phyloP scores from a whole-genome alignment of 2,329 filamentous ascomycete species.

The Ascochyta pisi region DNA sequence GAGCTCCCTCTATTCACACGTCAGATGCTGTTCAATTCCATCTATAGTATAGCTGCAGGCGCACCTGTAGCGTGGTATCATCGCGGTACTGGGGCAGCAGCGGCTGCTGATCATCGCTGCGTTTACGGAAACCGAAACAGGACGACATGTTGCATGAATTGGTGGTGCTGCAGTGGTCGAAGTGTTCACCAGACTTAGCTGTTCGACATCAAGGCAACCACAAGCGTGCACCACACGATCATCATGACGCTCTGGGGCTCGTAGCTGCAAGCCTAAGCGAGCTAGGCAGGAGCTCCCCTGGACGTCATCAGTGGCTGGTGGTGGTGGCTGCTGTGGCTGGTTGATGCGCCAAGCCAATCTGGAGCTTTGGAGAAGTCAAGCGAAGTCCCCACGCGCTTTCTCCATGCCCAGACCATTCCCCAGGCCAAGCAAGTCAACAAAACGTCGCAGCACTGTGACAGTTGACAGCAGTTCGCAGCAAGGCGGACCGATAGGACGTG shows the following conservation, averaged over 20 bases:
- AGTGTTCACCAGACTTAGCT: conserved; percentile 4
- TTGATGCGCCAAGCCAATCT: conserved; percentile 8
- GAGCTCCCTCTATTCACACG: conserved; percentile 67
- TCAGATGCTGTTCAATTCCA: background rate
- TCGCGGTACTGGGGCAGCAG: conserved; percentile 82
- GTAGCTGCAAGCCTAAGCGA: conserved; percentile 7
- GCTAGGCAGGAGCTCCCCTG: conserved; percentile 1
- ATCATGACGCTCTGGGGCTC: conserved; percentile 10
- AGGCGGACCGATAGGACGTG: background rate
- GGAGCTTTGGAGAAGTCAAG: conserved; percentile 6
- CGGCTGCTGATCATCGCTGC: conserved; percentile 70
- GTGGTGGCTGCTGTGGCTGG: conserved; percentile 5
- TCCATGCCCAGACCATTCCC: conserved; percentile 19
- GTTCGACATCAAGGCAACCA: conserved; percentile 11
- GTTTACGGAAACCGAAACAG: conserved; percentile 68
- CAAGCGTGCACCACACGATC: conserved; percentile 1
- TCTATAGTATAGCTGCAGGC: background rate
- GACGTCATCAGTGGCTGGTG: conserved; percentile 9
- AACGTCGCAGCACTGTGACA: conserved; percentile 10
- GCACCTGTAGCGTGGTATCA: conserved; percentile 68
- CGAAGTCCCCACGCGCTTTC: conserved; percentile 10
- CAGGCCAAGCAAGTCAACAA: conserved; percentile 20
- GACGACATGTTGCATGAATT: conserved; percentile 59
- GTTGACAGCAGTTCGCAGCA: conserved; percentile 16
- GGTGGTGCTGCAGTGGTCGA: background rate